These are phyloP conservation scores for Quercus berberidifolia DNA, from an alignment of 306 rosid species.

Conservation along the genomic window DNA sequence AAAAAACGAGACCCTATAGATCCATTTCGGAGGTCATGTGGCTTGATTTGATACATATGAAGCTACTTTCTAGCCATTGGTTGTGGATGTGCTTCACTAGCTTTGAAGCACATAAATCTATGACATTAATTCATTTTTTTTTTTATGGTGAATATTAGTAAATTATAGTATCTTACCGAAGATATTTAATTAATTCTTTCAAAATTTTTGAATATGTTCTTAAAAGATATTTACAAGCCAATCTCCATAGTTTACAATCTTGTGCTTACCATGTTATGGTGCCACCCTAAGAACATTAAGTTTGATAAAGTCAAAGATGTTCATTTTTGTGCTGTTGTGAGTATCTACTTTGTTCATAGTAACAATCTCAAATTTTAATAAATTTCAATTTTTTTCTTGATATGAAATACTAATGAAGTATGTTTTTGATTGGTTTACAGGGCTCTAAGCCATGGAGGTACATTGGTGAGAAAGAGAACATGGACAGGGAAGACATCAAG, in stretches of 20 bases:
- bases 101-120: too few species aligned
- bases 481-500: slow-evolving; percentile 77
- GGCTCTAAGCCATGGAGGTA: slow-evolving; percentile 95
- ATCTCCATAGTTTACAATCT: slow-evolving; percentile 59
- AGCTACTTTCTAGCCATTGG: too few species aligned
- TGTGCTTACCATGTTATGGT: slow-evolving; percentile 75
- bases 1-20: too few species aligned
- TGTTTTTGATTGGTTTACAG: slow-evolving; percentile 11
- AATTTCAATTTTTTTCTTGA: background rate
- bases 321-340: slow-evolving; percentile 74
- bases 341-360: background rate
- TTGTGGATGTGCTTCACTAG: too few species aligned
- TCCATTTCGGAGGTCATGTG: too few species aligned
- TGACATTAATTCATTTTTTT: too few species aligned
- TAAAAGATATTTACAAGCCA: slow-evolving; percentile 51
- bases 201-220: slow-evolving; percentile 75
- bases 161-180: too few species aligned
- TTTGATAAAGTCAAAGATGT: slow-evolving; percentile 64
- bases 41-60: too few species aligned
- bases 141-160: too few species aligned
- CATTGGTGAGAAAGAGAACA: slow-evolving; percentile 65
- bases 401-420: background rate
- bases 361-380: background rate
- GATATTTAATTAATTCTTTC: background rate
- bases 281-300: slow-evolving; percentile 63